Conservation (phyloP, 768 basidiomycete genomes). For the Lentinula edodes region DNA sequence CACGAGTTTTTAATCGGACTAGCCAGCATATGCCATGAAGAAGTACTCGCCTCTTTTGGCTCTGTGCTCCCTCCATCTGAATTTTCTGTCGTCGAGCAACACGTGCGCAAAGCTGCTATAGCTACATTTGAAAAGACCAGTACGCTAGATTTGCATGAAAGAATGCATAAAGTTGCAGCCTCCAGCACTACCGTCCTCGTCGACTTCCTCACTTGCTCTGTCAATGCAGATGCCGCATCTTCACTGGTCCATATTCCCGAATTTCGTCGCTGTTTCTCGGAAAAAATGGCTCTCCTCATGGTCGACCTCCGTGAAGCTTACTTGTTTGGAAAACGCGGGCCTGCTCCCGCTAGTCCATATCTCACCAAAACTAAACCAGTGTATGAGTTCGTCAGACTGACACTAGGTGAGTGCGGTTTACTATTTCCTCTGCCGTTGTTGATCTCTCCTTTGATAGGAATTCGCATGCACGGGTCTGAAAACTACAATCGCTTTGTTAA, state of each 20-base stretch:
- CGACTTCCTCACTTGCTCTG: slow-evolving; percentile 47
- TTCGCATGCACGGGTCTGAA: slow-evolving; percentile 67
- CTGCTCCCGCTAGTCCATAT: slow-evolving; percentile 60
- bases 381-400: slow-evolving; percentile 72
- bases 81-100: neutral
- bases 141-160: slow-evolving; percentile 61
- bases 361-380: slow-evolving; percentile 65
- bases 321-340: slow-evolving; percentile 51
- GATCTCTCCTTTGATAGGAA: slow-evolving; percentile 24
- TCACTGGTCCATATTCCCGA: slow-evolving; percentile 31
- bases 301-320: slow-evolving; percentile 48
- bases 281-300: slow-evolving; percentile 40
- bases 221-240: slow-evolving; percentile 24
- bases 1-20: slow-evolving; percentile 49
- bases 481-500: slow-evolving; percentile 57
- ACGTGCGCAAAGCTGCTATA: neutral
- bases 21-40: slow-evolving; percentile 40
- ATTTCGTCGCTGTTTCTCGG: slow-evolving; percentile 52
- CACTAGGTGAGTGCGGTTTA: slow-evolving; percentile 41
- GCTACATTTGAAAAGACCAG: slow-evolving; percentile 55
- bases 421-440: neutral
- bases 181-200: slow-evolving; percentile 58
- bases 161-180: slow-evolving; percentile 69
- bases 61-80: slow-evolving; percentile 25
- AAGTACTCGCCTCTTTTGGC: slow-evolving; percentile 41